phyloP scores from a whole-genome alignment of 208 protist genomes.

The Wallacemonas sp. region DNA sequence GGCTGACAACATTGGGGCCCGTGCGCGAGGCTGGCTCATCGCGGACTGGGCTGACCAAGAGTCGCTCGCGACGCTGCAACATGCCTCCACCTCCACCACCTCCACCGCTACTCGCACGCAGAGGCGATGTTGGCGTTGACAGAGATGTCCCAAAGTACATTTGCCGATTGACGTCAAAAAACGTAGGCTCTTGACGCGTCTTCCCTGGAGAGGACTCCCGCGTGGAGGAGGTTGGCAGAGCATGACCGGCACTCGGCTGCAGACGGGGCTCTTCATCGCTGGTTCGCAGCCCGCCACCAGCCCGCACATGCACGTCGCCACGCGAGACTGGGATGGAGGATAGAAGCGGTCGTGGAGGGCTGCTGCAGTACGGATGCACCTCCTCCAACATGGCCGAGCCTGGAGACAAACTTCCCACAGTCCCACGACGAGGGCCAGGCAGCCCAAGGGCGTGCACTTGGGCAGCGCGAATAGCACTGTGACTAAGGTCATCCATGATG shows the following conservation, averaged over 20 bases:
- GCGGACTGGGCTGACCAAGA: constrained; percentile 6
- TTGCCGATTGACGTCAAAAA: constrained; percentile 8
- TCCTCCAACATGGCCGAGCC: background rate
- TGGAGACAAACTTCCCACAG: background rate
- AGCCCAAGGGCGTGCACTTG: constrained; percentile 3
- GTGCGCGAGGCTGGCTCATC: background rate
- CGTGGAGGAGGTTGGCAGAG: no score
- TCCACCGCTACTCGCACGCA: no score
- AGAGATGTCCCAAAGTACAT: constrained; percentile 10
- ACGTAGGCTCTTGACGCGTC: background rate
- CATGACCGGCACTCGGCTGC: no score
- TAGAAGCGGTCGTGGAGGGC: constrained; percentile 6
- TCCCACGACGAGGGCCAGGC: background rate
- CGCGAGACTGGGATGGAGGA: background rate
- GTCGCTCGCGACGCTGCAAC: background rate
- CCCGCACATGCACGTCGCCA: background rate
- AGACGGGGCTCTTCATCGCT: no score
- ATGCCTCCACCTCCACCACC: no score
- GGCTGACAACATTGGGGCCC: background rate
- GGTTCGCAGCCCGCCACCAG: no score
- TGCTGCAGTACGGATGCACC: constrained; percentile 2
- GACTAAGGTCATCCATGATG: constrained; percentile 5
- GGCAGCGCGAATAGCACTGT: background rate
- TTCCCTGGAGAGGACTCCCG: no score
- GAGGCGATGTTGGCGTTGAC: no score